Conservation (phyloP, 352 stramenopile species). For the Blastocystis sp. region DNA sequence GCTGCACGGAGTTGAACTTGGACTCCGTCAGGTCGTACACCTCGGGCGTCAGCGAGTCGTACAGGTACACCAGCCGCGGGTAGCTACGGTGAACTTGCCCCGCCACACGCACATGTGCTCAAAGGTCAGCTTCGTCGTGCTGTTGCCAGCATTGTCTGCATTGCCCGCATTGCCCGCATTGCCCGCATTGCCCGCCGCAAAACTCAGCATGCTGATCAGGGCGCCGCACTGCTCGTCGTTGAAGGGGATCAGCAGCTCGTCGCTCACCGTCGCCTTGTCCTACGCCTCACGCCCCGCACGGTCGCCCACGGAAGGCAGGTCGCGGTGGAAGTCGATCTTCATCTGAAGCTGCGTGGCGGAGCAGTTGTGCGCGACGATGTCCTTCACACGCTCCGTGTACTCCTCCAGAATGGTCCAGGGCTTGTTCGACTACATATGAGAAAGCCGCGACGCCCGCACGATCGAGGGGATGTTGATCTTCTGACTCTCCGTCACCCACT, state of each 20-base stretch:
- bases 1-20: conserved; percentile 39
- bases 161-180: not conserved
- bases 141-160: not conserved
- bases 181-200: not conserved
- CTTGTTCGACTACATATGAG: conserved; percentile 25
- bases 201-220: conserved; percentile 11
- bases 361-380: not conserved
- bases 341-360: not conserved
- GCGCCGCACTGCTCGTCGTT: conserved; percentile 20
- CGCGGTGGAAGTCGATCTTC: not conserved
- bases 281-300: not conserved
- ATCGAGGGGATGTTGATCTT: conserved; percentile 38
- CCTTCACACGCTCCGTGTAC: conserved; percentile 24
- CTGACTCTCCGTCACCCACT: conserved; percentile 46
- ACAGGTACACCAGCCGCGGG: conserved; percentile 44
- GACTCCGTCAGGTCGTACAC: conserved; percentile 17
- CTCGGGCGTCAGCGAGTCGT: conserved; percentile 2
- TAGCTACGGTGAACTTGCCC: conserved; percentile 1
- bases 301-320: not conserved
- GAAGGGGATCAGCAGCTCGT: not conserved
- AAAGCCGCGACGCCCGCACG: not conserved
- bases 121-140: conserved; percentile 1
- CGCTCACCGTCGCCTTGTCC: not conserved
- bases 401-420: conserved; percentile 58
- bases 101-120: conserved; percentile 16